Percentiles rank a stretch among this genome's conserved stretches.
Evolutionary conservation across 2,329 filamentous ascomycete genomes (phyloP).

Genomic region (Stagonosporopsis tanaceti): DNA sequence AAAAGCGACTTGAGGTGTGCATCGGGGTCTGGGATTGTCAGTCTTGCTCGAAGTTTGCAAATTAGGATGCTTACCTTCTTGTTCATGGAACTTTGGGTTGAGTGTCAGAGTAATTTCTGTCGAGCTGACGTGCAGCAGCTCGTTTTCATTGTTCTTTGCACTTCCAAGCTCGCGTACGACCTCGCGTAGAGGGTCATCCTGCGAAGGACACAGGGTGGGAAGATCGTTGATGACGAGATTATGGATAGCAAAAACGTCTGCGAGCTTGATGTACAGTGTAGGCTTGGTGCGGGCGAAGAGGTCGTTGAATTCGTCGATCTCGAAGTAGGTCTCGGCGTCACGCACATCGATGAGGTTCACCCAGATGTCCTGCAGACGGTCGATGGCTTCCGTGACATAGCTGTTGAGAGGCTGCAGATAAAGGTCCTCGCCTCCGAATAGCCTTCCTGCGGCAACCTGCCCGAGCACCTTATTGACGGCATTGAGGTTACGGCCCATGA

Average conservation of each 20-base stretch:
- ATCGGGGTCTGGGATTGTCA: conserved; percentile 74
- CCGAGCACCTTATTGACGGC: conserved; percentile 92
- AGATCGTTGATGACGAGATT: conserved; percentile 84
- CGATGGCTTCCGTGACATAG: conserved; percentile 85
- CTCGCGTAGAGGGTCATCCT: conserved; percentile 89
- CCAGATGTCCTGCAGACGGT: conserved; percentile 78
- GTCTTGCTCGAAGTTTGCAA: conserved; percentile 3
- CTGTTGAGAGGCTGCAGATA: conserved; percentile 95
- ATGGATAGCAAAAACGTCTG: conserved; percentile 96
- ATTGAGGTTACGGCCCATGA: conserved; percentile 90
- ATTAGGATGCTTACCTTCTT: conserved; percentile 65
- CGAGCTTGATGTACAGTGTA: conserved; percentile 98
- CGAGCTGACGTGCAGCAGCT: conserved; percentile 85
- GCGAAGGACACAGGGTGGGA: conserved; percentile 75
- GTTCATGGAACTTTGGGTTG: conserved; percentile 86
- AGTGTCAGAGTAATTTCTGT: conserved; percentile 91
- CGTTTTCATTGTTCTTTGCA: conserved; percentile 94
- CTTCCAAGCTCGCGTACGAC: conserved; percentile 93
- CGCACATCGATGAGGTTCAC: conserved; percentile 80
- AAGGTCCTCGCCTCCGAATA: conserved; percentile 93
- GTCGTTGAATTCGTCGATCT: conserved; percentile 99
- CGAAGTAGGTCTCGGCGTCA: conserved; percentile 89
- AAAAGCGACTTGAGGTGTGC: conserved; percentile 91
- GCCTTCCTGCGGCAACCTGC: conserved; percentile 85
- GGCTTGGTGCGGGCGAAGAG: conserved; percentile 96